A percentile compares a stretch with the other conserved stretches of the same genome.
Evolutionary conservation across 164 flowering plant species (phyloP).

Genomic region (Magnolia kwangsiensis): DNA sequence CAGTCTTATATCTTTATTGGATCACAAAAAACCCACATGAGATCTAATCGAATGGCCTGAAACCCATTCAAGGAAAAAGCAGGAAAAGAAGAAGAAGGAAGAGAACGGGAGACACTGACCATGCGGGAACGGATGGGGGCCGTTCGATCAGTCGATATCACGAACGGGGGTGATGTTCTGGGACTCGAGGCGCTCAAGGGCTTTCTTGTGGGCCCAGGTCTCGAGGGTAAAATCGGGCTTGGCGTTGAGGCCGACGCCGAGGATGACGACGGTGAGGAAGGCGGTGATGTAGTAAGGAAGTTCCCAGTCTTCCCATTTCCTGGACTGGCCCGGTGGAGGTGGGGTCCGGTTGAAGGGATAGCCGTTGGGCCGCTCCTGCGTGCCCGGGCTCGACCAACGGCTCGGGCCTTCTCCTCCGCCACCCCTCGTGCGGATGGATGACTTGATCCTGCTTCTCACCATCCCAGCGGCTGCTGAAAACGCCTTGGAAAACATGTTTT

Average conservation of each 20-base stretch:
- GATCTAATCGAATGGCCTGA: neutral
- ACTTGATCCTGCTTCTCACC: slow-evolving; percentile 57
- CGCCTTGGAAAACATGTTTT: slow-evolving; percentile 7
- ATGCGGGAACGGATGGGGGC: neutral
- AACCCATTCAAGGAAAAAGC: neutral
- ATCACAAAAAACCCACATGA: neutral
- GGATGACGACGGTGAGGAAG: slow-evolving; percentile 89
- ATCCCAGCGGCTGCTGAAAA: slow-evolving; percentile 26
- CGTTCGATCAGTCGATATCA: neutral
- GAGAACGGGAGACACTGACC: neutral
- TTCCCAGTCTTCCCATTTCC: slow-evolving; percentile 99
- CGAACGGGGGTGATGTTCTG: slow-evolving; percentile 28
- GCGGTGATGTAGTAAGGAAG: slow-evolving; percentile 94
- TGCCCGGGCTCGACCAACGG: slow-evolving; percentile 80
- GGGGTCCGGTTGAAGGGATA: slow-evolving; percentile 82
- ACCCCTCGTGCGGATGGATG: slow-evolving; percentile 47
- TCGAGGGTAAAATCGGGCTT: slow-evolving; percentile 98
- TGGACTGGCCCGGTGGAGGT: slow-evolving; percentile 70
- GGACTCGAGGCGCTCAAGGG: slow-evolving; percentile 71
- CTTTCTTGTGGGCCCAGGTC: slow-evolving; percentile 98
- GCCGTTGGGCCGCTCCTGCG: slow-evolving; percentile 86
- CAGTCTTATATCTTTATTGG: neutral
- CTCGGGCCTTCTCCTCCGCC: slow-evolving; percentile 51
- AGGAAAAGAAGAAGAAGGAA: neutral
- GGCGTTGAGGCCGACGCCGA: slow-evolving; percentile 95